Evolutionary conservation across 495 filamentous ascomycete genomes (phyloP).

Genomic region (Parathielavia appendiculata): DNA sequence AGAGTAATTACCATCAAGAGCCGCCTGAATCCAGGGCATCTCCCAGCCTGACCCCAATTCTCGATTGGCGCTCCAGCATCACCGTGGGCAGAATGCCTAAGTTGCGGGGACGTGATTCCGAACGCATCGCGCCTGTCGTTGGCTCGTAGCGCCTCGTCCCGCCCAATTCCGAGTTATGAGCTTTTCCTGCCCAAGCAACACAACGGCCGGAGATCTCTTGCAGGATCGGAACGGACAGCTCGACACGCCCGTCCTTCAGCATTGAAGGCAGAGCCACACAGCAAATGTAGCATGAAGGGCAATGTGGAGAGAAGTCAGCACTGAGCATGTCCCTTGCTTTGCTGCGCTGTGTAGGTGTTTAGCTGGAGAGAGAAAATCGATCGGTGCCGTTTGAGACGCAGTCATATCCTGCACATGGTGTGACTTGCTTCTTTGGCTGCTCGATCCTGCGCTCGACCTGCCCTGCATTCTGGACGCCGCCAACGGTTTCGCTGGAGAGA

Average conservation of each 20-base stretch:
- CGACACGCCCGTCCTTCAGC: neutral
- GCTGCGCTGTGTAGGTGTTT: no score
- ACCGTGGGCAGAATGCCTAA: neutral
- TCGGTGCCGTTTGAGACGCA: no score
- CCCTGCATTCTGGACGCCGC: no score
- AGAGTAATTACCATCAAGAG: no score
- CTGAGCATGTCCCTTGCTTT: no score
- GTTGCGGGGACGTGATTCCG: neutral
- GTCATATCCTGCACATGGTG: no score
- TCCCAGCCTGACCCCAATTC: neutral
- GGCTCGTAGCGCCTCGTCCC: neutral
- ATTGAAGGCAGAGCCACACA: neutral
- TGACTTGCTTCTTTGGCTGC: no score
- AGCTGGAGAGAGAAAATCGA: no score
- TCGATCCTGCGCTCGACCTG: no score
- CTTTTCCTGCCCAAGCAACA: neutral
- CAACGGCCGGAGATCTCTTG: neutral
- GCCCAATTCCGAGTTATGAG: neutral
- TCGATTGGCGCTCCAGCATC: neutral
- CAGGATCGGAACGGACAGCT: conserved; percentile 10
- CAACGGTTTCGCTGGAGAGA: no score
- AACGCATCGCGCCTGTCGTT: neutral
- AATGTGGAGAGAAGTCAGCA: no score
- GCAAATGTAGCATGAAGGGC: neutral
- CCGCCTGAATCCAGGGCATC: no score